Evolutionary conservation across 2,329 filamentous ascomycete genomes (phyloP), one percentile per base, ranked within the genome.

Genomic region (Davidsoniella virescens): DNA sequence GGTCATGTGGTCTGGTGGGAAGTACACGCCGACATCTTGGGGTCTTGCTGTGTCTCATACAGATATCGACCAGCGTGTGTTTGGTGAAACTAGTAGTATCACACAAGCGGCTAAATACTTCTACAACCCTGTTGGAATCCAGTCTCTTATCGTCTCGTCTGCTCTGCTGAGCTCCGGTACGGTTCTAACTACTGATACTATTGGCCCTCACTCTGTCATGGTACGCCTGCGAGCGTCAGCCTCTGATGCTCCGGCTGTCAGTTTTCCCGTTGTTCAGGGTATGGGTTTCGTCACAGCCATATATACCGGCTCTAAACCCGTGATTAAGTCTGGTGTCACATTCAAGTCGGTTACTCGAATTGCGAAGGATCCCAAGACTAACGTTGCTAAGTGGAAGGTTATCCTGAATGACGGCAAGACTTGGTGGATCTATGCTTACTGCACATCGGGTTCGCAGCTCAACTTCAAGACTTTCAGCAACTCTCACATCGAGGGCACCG

Each of bases 211-310:
- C 59, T 84, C 69, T 36, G 73, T 66, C 12, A 78, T 86, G 55
- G 77, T 87, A 43, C 81, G 84, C 42, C 68, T 96, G 29, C 72
- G 68, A 47, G 70, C 72, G 2, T 66, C 70, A 18, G 60, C 63
- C n/a, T 67, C 68, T 2, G 70, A 72, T 6, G 62, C 69, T 1
- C 74, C 82, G 0, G 69, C 73, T 1, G 72, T 96, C 17, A 81
- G 76, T 0, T 87, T 94, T 56, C 87, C 88, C 0, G 61, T 95
- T 6, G 78, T 94, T 0, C 90, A 96, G 60, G 92, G 92, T 9
- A 92, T 93, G 78, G 82, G 78, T 0, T 94, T 87, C 58, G 70
- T 94, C 16, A 95, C 88, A 4, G 88, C 72, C 0, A 63, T 83
- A 16, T 96, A 88, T 64, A 71, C 70, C 49, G 77, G 78, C 26